Evolutionary conservation across 371 early-diverging fungal species (phyloP), one percentile per base, ranked within the genome.

Genomic region (Cladochytrium tenue): DNA sequence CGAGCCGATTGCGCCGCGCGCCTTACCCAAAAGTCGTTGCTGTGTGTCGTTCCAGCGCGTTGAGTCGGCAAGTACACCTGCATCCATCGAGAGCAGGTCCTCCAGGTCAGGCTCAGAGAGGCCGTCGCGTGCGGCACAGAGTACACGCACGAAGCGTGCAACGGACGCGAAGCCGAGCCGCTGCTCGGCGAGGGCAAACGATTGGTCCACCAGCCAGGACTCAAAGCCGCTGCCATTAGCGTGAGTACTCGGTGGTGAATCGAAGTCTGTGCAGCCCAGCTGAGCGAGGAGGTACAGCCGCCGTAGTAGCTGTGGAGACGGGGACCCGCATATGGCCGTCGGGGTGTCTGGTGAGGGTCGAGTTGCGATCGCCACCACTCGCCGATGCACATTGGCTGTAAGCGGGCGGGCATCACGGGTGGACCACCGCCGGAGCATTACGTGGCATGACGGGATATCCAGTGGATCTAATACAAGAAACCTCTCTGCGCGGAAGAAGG

Each of bases 61-160:
- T 17, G 66, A 65, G 5, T 70, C 71, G 3, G 66, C 4, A 2
- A 70, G n/a, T 25, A 70, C 52, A 1, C 52, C 51, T 17, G 28
- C 23, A 35, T 70, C 71, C 2, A 66, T 32, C 52, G 66, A 62
- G 4, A 70, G 36, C 17, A 70, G 53, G 50, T 70, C 71, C 56
- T 70, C 71, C 53, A 70, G 25, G 17, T 62, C 66, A 15, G 30
- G 36, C 32, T 70, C 71, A 0, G 66, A 62, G 33, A 62, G 26
- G 3, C 71, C 71, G 34, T 70, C 71, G 20, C 66, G 36, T 10
- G 63, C 32, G 1, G 64, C 26, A 10, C 31, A 33, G 4, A 65
- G 27, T 17, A 70, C 31, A 15, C 66, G 56, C 3, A 57, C 26
- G 34, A 66, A 52, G 2, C 63, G 4, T 26, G 60, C 55, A 4